Conservation (phyloP, 768 basidiomycete species). For the Cytidiella melzeri region DNA sequence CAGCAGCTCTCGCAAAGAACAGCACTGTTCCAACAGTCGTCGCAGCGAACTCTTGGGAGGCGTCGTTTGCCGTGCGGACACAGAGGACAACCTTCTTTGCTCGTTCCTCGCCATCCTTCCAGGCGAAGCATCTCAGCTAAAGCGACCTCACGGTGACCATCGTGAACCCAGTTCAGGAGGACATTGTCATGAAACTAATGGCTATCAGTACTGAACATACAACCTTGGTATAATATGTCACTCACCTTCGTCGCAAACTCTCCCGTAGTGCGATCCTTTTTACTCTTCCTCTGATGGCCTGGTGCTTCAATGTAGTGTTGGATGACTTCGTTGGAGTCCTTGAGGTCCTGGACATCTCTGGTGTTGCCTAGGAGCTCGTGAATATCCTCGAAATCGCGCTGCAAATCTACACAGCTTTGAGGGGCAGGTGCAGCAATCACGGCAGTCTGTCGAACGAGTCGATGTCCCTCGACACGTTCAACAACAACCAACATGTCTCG, state of each 20-base stretch:
- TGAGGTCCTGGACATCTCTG: not conserved
- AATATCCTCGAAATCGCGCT: not conserved
- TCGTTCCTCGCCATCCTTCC: conserved; percentile 3
- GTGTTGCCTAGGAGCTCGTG: not conserved
- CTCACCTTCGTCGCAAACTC: not conserved
- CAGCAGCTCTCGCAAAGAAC: not conserved
- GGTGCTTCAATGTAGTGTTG: not conserved
- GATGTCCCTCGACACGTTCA: not conserved
- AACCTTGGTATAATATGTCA: no score
- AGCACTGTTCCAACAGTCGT: not conserved
- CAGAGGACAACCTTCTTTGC: not conserved
- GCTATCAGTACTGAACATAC: no score
- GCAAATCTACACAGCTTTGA: no score
- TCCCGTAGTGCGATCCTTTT: no score
- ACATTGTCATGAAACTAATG: not conserved
- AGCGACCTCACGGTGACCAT: not conserved
- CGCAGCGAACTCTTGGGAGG: no score
- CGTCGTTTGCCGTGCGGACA: not conserved
- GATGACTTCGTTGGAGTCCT: not conserved
- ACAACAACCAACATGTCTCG: not conserved
- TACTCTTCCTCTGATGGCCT: no score
- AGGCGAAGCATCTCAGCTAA: conserved; percentile 5
- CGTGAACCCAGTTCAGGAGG: not conserved
- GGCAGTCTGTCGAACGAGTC: not conserved
- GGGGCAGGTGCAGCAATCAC: not conserved